Conservation (phyloP, 345 rosid species). For the Durio zibethinus region DNA sequence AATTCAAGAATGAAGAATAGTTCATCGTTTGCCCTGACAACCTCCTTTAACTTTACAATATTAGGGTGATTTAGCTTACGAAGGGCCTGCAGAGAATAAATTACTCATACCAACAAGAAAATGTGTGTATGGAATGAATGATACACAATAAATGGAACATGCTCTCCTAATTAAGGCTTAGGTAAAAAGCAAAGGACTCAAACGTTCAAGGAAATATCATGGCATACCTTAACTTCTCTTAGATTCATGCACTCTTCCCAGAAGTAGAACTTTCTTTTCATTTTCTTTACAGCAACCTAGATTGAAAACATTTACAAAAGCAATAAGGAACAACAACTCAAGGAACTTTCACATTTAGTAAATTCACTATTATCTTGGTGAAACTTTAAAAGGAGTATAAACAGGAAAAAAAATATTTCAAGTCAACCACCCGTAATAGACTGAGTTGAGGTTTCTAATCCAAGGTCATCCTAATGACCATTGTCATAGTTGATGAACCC, state of each 20-base stretch:
- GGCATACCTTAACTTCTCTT: conserved; percentile 82
- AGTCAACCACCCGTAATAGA: background rate
- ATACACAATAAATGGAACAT: conserved; percentile 12
- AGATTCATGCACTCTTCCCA: conserved; percentile 94
- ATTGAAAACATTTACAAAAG: background rate
- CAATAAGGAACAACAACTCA: conserved; percentile 1
- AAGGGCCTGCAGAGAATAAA: conserved; percentile 67
- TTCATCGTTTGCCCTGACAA: conserved; percentile 80
- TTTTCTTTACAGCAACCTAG: conserved; percentile 95
- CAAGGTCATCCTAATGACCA: background rate
- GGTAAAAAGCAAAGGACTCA: background rate
- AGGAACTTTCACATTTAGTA: background rate
- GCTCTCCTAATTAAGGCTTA: background rate
- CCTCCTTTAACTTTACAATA: conserved; percentile 86
- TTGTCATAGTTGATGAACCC: background rate
- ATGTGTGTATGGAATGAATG: background rate
- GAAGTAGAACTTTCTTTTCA: conserved; percentile 85
- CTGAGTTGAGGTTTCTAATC: background rate
- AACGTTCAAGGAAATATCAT: background rate
- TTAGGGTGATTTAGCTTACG: conserved; percentile 80
- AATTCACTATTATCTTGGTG: background rate
- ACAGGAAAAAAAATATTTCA: background rate
- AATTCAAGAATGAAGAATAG: conserved; percentile 89
- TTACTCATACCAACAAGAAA: conserved; percentile 2
- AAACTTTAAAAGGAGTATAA: background rate